These are phyloP conservation scores for Hyaloperonospora brassicae DNA, from an alignment of 352 stramenopile species.

Conservation along the genomic window DNA sequence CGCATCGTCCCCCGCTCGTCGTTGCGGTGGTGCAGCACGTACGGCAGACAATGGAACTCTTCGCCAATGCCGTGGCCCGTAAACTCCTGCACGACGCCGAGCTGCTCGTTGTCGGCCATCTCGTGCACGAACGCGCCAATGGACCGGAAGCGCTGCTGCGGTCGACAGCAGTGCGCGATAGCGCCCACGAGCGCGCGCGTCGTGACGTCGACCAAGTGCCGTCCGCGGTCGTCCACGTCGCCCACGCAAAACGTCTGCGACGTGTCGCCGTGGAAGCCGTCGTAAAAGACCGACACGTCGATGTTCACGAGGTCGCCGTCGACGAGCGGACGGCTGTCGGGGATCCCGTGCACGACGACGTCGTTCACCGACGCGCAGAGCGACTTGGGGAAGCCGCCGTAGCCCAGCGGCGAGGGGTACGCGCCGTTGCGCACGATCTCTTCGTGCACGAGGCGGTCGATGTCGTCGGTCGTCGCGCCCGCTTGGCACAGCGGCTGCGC, in stretches of 20 bases:
- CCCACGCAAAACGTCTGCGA: conserved; percentile 94
- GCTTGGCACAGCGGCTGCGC: conserved; percentile 60
- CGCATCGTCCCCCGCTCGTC: conserved; percentile 70
- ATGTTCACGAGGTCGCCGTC: conserved; percentile 96
- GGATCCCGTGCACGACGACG: conserved; percentile 95
- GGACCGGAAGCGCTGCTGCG: conserved; percentile 88
- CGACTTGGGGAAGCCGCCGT: conserved; percentile 91
- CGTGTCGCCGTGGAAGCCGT: conserved; percentile 97
- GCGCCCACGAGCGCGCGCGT: conserved; percentile 74
- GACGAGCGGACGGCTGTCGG: conserved; percentile 82
- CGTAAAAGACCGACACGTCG: conserved; percentile 91
- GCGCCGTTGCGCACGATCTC: conserved; percentile 80
- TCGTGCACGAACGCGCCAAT: conserved; percentile 92
- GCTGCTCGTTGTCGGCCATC: conserved; percentile 68
- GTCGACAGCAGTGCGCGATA: conserved; percentile 87
- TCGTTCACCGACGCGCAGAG: conserved; percentile 96
- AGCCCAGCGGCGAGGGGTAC: conserved; percentile 90
- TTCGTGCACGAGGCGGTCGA: conserved; percentile 89
- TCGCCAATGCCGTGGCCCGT: conserved; percentile 93
- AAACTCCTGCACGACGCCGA: conserved; percentile 88
- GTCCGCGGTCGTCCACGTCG: conserved; percentile 78
- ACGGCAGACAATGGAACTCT: conserved; percentile 93
- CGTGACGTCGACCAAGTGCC: conserved; percentile 87
- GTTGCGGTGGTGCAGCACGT: conserved; percentile 90
- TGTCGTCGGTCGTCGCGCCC: conserved; percentile 89